Conservation (phyloP, 441 rosid species). For the Bocquillonia castaneifolia region DNA sequence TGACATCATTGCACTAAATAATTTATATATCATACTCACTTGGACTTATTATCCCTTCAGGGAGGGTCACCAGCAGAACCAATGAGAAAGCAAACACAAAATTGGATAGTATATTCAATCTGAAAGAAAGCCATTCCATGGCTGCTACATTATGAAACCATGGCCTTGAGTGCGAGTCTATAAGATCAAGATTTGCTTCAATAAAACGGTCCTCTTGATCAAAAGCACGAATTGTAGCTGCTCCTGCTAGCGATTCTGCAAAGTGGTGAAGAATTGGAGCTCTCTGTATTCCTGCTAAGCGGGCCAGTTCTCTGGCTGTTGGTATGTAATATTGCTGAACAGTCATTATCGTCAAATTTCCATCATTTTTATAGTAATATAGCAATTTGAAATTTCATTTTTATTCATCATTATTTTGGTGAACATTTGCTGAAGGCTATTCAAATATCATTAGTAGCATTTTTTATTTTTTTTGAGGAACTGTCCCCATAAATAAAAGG, state of each 20-base stretch:
- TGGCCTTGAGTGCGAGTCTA: constrained; percentile 83
- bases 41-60: constrained; percentile 94
- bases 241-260: constrained; percentile 88
- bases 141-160: constrained; percentile 91
- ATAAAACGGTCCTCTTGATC: constrained; percentile 72
- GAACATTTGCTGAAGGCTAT: too few species aligned
- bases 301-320: constrained; percentile 91
- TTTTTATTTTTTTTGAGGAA: too few species aligned
- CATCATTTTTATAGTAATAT: neutral
- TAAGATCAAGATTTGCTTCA: constrained; percentile 55
- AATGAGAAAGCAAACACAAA: constrained; percentile 91
- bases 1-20: neutral
- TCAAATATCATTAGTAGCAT: too few species aligned
- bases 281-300: constrained; percentile 79
- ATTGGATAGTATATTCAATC: constrained; percentile 81
- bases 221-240: constrained; percentile 89
- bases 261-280: constrained; percentile 98
- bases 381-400: constrained; percentile 1
- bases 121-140: constrained; percentile 98
- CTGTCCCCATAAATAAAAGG: constrained; percentile 5
- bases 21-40: constrained; percentile 48
- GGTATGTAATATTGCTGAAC: constrained; percentile 88
- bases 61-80: constrained; percentile 81
- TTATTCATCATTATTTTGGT: too few species aligned
- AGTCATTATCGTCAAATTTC: neutral